Percentiles rank a stretch among this genome's conserved stretches.
These are phyloP conservation scores for Ophiostoma triangulosporum DNA, from an alignment of 2,329 filamentous ascomycete species.

Conservation along the genomic window DNA sequence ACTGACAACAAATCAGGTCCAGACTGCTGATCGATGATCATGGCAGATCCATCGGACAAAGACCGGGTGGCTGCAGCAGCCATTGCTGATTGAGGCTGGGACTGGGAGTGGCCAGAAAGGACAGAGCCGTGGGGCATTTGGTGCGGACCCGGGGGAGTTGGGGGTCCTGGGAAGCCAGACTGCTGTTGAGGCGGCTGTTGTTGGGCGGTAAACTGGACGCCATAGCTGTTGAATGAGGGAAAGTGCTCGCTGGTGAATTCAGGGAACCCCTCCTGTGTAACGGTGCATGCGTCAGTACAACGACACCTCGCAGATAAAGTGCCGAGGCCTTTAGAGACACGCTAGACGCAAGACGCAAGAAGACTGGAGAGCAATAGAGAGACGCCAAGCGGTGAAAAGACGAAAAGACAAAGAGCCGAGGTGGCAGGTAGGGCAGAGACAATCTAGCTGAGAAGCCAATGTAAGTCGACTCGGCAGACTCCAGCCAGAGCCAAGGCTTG, in stretches of 20 bases:
- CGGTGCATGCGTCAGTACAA: not conserved
- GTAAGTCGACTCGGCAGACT: not conserved
- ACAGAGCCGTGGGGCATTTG: constrained; percentile 15
- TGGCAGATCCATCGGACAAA: not conserved
- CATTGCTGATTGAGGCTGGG: constrained; percentile 5
- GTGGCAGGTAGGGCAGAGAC: not conserved
- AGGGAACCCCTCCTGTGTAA: constrained; percentile 37
- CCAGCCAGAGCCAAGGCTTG: not conserved
- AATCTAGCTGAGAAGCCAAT: not conserved
- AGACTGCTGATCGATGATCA: constrained; percentile 14
- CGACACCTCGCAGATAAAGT: not conserved
- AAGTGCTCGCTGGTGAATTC: constrained; percentile 35
- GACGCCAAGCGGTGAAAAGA: not conserved
- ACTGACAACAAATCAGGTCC: constrained; percentile 21
- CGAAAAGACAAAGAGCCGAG: not conserved
- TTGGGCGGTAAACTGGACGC: constrained; percentile 27
- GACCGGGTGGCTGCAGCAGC: not conserved
- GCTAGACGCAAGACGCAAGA: not conserved
- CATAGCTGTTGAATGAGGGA: constrained; percentile 32
- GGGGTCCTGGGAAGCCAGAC: constrained; percentile 30
- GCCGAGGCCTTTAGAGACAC: not conserved
- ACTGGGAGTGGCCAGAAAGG: constrained; percentile 14
- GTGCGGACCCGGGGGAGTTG: constrained; percentile 37
- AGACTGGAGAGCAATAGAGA: not conserved
- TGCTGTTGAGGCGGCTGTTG: constrained; percentile 1